A percentile compares a stretch with the other conserved stretches of the same genome.
Conservation (phyloP, 148 eudicot species). For the Persicaria tinctoria region DNA sequence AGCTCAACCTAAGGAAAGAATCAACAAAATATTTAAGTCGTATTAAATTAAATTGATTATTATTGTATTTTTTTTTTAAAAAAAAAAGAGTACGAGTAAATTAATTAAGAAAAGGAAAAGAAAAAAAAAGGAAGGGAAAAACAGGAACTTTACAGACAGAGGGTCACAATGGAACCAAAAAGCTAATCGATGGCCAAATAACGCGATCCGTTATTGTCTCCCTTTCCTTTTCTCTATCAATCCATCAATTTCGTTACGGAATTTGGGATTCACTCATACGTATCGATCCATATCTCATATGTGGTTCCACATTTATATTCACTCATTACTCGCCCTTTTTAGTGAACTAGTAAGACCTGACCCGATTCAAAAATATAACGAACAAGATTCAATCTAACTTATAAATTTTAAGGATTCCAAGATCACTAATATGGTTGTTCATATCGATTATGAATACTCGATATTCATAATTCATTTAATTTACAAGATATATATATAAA, state of each 20-base stretch:
- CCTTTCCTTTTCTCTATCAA: not conserved
- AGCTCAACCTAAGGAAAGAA: slow-evolving; percentile 1
- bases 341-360: too few species aligned
- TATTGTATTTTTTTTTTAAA: too few species aligned
- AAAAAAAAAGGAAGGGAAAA: not conserved
- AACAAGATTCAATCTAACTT: too few species aligned
- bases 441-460: too few species aligned
- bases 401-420: too few species aligned
- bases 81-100: not conserved
- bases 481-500: too few species aligned
- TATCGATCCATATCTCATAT: not conserved
- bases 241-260: not conserved
- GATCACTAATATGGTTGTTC: too few species aligned
- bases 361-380: too few species aligned
- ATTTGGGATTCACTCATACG: not conserved
- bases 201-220: slow-evolving; percentile 15
- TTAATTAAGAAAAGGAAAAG: not conserved
- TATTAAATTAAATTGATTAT: too few species aligned
- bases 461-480: too few species aligned
- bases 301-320: not conserved
- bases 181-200: slow-evolving; percentile 12
- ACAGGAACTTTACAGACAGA: slow-evolving; percentile 1
- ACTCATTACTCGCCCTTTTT: too few species aligned
- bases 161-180: slow-evolving; percentile 4
- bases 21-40: not conserved